Conservation (phyloP, 495 filamentous ascomycete genomes). For the Chaetomium tenue region DNA sequence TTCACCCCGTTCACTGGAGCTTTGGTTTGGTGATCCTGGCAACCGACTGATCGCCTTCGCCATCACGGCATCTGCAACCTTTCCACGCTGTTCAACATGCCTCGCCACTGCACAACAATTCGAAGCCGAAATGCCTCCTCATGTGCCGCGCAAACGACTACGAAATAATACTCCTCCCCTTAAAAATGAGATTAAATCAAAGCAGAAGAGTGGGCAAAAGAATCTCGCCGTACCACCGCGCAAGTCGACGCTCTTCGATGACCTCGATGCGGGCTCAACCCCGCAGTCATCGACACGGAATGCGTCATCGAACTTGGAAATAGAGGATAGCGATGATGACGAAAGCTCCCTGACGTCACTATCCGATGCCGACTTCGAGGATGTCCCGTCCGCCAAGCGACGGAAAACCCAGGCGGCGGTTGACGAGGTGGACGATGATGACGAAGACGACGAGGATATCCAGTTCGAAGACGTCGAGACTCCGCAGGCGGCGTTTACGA, state of each 20-base stretch:
- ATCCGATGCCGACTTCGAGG: constrained; percentile 68
- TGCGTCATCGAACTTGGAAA: constrained; percentile 45
- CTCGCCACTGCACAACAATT: neutral
- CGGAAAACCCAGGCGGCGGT: constrained; percentile 28
- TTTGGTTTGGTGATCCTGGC: neutral
- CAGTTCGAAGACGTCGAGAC: constrained; percentile 86
- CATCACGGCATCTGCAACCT: neutral
- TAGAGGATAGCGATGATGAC: constrained; percentile 57
- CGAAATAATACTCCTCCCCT: constrained; percentile 34
- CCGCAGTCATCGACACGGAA: constrained; percentile 51
- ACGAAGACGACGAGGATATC: constrained; percentile 65
- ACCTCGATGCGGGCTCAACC: constrained; percentile 57
- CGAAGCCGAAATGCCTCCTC: constrained; percentile 43
- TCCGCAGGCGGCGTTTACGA: constrained; percentile 23
- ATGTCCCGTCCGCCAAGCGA: constrained; percentile 43
- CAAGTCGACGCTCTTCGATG: constrained; percentile 64
- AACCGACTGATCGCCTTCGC: neutral
- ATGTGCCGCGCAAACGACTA: constrained; percentile 48
- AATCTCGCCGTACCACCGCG: constrained; percentile 35
- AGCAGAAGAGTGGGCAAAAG: constrained; percentile 19
- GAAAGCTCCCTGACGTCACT: constrained; percentile 56
- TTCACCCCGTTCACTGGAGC: too few relatives aligned
- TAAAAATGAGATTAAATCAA: constrained; percentile 22
- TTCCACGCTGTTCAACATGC: constrained; percentile 10
- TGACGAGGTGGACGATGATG: constrained; percentile 26